These are phyloP conservation scores for Ophiostoma ulmi DNA, from an alignment of 2,329 filamentous ascomycete species.

Conservation along the genomic window DNA sequence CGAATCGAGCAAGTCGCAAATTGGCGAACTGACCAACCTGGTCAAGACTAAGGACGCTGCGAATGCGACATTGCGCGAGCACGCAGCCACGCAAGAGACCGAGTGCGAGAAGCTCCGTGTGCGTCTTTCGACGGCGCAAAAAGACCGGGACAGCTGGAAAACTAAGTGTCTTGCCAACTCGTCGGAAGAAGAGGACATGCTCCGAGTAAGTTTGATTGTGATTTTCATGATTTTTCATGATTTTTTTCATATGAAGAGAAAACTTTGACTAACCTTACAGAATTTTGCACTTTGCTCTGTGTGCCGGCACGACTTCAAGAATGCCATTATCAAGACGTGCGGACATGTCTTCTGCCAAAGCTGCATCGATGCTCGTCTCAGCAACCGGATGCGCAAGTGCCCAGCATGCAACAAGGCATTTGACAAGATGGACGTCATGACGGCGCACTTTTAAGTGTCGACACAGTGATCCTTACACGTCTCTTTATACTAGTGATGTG, in stretches of 20 bases:
- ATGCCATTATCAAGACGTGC: slow-evolving; percentile 87
- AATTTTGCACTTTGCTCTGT: slow-evolving; percentile 81
- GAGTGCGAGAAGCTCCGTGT: slow-evolving; percentile 77
- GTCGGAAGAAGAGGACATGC: slow-evolving; percentile 75
- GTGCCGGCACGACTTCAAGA: slow-evolving; percentile 89
- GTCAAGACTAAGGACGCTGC: slow-evolving; percentile 70
- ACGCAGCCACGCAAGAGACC: slow-evolving; percentile 58
- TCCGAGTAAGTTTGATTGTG: slow-evolving; percentile 61
- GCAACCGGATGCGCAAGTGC: slow-evolving; percentile 88
- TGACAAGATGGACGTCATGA: slow-evolving; percentile 84
- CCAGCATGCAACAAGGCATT: slow-evolving; percentile 91
- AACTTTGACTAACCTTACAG: slow-evolving; percentile 39
- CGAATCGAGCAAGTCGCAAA: slow-evolving; percentile 69
- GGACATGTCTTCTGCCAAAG: slow-evolving; percentile 90
- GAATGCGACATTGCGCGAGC: slow-evolving; percentile 48
- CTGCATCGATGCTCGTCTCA: slow-evolving; percentile 84
- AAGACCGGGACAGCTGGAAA: slow-evolving; percentile 82
- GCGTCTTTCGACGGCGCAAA: slow-evolving; percentile 70
- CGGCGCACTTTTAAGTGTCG: slow-evolving; percentile 46
- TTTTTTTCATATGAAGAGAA: slow-evolving; percentile 24
- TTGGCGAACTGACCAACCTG: slow-evolving; percentile 67
- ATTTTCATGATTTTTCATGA: not conserved
- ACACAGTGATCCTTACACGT: not conserved
- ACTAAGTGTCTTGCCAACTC: slow-evolving; percentile 74
- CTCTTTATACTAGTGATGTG: too few relatives aligned